Evolutionary conservation across 2,329 filamentous ascomycete genomes (phyloP).

Genomic region (Phialemonium atrogriseum): DNA sequence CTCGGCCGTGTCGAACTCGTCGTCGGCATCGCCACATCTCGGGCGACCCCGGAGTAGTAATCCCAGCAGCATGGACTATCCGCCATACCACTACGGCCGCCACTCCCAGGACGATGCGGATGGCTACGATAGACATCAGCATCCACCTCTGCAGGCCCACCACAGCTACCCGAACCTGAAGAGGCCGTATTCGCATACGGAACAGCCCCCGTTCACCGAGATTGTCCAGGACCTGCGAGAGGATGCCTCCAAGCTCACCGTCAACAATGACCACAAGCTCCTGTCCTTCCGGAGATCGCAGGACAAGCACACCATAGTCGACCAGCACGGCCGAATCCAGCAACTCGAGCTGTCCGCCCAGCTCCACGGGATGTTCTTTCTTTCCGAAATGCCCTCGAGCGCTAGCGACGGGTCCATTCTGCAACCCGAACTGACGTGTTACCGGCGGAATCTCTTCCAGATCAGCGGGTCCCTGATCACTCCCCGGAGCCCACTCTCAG

Average conservation of each 20-base stretch:
- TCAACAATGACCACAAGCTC: conserved; percentile 54
- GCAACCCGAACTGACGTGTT: conserved; percentile 86
- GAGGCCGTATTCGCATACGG: conserved; percentile 47
- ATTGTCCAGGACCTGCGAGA: conserved; percentile 54
- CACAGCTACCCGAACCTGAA: conserved; percentile 49
- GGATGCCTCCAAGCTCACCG: conserved; percentile 47
- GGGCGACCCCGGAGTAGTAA: conserved; percentile 42
- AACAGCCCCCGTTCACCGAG: conserved; percentile 49
- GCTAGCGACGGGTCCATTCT: conserved; percentile 47
- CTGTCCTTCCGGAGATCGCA: conserved; percentile 48
- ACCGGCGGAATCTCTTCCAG: conserved; percentile 90
- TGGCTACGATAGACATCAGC: conserved; percentile 44
- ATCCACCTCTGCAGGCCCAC: conserved; percentile 37
- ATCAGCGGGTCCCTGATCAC: conserved; percentile 84
- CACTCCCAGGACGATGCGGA: conserved; percentile 48
- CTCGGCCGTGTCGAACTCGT: conserved; percentile 35
- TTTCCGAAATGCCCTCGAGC: conserved; percentile 68
- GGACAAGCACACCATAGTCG: conserved; percentile 53
- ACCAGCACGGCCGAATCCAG: conserved; percentile 50
- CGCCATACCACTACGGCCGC: conserved; percentile 42
- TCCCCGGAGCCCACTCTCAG: conserved; percentile 67
- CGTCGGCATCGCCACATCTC: conserved; percentile 37
- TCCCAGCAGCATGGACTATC: conserved; percentile 36
- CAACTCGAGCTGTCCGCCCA: conserved; percentile 61
- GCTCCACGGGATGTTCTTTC: conserved; percentile 83